phyloP scores from a whole-genome alignment of 495 filamentous ascomycete genomes.

The Neurospora pannonica region DNA sequence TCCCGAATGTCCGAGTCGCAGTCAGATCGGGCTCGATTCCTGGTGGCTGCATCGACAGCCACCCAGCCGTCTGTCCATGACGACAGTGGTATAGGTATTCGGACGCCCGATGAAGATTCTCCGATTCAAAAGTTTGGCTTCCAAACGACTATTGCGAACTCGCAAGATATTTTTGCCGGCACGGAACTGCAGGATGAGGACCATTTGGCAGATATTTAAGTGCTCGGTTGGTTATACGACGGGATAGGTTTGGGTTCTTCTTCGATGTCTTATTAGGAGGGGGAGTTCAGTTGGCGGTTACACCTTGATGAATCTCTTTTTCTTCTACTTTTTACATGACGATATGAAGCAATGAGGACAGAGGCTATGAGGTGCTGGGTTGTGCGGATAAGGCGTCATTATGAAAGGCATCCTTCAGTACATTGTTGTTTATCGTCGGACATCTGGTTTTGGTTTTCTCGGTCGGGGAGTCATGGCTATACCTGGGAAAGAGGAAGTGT shows the following conservation, averaged over 20 bases:
- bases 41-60: constrained; percentile 20
- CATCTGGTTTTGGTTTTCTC: neutral
- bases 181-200: constrained; percentile 15
- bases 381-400: neutral
- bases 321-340: neutral
- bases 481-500: neutral
- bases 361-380: neutral
- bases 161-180: constrained; percentile 21
- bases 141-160: constrained; percentile 7
- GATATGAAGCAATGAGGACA: neutral
- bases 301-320: neutral
- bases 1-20: constrained; percentile 27
- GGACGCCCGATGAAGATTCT: constrained; percentile 51
- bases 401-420: neutral
- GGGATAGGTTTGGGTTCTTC: neutral
- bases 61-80: constrained; percentile 40
- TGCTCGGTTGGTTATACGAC: neutral
- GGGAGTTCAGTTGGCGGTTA: neutral
- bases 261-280: neutral
- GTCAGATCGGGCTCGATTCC: constrained; percentile 35
- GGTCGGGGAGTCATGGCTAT: neutral
- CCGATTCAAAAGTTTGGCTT: constrained; percentile 44
- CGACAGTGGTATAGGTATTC: constrained; percentile 63
- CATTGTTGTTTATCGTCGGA: neutral
- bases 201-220: constrained; percentile 8